Base-by-base conservation (phyloP, 1,139 yeast species). In the Blastobotrys buckinghamii region DNA sequence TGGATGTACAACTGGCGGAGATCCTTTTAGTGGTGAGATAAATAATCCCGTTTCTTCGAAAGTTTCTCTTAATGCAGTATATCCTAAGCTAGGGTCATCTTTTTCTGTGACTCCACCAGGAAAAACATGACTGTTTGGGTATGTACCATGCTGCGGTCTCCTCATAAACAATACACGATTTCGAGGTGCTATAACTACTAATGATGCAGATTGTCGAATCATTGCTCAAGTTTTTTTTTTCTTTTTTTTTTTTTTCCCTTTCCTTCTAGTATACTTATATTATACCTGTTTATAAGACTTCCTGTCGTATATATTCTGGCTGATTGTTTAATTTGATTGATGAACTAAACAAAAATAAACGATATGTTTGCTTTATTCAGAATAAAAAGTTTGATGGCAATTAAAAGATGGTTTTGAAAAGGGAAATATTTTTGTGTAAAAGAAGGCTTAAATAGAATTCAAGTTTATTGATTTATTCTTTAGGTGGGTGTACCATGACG, bases 41-140 rank as follows among this genome's bases (percentile, higher is more conserved):
- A 64, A 48, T 12, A 65, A 46, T 1, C 68, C 68, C 0, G 69
- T 65, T 45, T 65, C 69, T 48, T 65, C 69, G 39, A 56, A 65
- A 1, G 67, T 63, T 40, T 65, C 69, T 29, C 69, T 55, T 8
- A 64, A 51, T 2, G 68, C 69, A 30, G 66, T 61, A 49, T 61
- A 57, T 20, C 58, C 55, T 38, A 62, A 50, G 20, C 54, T 51
- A 6, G 60, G 56, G 40, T 65, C 69, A 2, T 55, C 50, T 6
- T 54, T 45, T 30, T 65, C 69, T 7, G 55, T 44, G 2, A 58
- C 62, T 2, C 69, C 69, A 2, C 69, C 69, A 1, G 69, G 69
- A 44, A 65, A 65, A 6, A 64, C 69, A 46, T 63, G 65, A 12
- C 60, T 48, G 16, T 58, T 52, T 2, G 68, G 64, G 44, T 57